Evolutionary conservation across 2,329 filamentous ascomycete species (phyloP), one percentile per base, ranked within the genome.

Genomic region (Parastagonospora nodorum): DNA sequence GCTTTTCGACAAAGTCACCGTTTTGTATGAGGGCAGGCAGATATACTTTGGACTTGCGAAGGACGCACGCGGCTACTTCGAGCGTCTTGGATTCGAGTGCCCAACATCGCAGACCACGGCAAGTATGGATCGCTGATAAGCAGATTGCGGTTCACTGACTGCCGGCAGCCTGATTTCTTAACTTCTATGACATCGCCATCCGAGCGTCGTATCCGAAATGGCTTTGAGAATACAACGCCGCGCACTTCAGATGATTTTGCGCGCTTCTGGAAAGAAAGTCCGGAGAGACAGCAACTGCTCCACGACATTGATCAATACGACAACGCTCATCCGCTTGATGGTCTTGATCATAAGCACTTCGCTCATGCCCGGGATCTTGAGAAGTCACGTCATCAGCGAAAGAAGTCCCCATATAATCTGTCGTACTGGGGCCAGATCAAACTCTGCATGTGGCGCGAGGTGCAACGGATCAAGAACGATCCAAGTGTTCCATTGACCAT

Each of bases 1-100:
- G 49, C 38, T 83, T 0, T 87, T 88, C 55, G 85, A 88, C 68
- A 88, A 88, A 63, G 86, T 83, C 0, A 78, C 84, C 0, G 85
- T 92, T 0, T 74, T 92, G 0, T 90, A 91, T 63, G 87, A 91
- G 66, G 89, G 57, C 6, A 81, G 85, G 0, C 82, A 91, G 64
- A 91, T 92, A 52, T 92, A 84, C 74, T 91, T 86, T 58, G 89
- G 89, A 0, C 80, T 81, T 0, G 77, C 82, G 0, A 75, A 80
- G 7, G 74, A 82, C 9, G 89, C 88, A 1, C 86, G 83, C 61
- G 70, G 77, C 15, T 92, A 90, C 66, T 92, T 92, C 55, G 75
- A 85, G 35, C 73, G 81, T 8, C 75, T 92, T 5, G 89, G 89
- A 0, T 92, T 91, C 58, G 78, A 83, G 12, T 88, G 87, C 59